Percentiles rank a stretch among this genome's conserved stretches.
Evolutionary conservation across 1,284 basidiomycete genomes (phyloP).

Genomic region (Pyrrhoderma noxium): DNA sequence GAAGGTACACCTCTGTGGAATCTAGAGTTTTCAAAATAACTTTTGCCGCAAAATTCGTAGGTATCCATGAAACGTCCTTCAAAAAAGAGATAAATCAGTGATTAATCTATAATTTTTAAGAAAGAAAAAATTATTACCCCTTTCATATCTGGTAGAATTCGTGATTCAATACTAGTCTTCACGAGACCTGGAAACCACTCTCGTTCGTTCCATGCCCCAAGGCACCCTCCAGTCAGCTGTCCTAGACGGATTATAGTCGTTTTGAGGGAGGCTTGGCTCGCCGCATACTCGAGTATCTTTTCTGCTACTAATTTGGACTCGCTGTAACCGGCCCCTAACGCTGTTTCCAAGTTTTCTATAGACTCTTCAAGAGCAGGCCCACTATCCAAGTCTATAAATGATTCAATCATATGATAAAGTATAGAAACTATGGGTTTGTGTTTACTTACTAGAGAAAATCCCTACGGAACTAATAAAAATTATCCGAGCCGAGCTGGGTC

Average conservation of each 20-base stretch:
- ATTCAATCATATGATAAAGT: neutral
- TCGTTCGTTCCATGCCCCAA: constrained; percentile 5
- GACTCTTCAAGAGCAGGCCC: neutral
- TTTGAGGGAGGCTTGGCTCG: constrained; percentile 20
- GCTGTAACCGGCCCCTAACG: constrained; percentile 38
- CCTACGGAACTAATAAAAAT: constrained; percentile 22
- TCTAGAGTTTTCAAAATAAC: constrained; percentile 23
- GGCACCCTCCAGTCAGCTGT: constrained; percentile 9
- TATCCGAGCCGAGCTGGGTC: constrained; percentile 15
- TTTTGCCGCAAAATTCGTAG: constrained; percentile 21
- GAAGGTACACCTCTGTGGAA: constrained; percentile 20
- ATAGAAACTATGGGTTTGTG: neutral
- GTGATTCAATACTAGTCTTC: constrained; percentile 11
- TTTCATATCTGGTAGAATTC: constrained; percentile 11
- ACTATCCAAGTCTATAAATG: neutral
- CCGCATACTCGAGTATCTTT: constrained; percentile 19
- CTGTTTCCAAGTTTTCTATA: constrained; percentile 1
- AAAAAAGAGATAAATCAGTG: no score
- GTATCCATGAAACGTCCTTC: constrained; percentile 22
- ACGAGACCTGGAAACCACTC: constrained; percentile 20
- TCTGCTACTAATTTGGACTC: constrained; percentile 54
- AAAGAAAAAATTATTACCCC: constrained; percentile 19
- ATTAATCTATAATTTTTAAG: no score
- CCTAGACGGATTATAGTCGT: constrained; percentile 16
- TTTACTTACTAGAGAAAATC: constrained; percentile 6